Percentiles rank a stretch among this genome's conserved stretches.
Evolutionary conservation across 331 rosid species (phyloP).

Genomic region (Malus hybrid): DNA sequence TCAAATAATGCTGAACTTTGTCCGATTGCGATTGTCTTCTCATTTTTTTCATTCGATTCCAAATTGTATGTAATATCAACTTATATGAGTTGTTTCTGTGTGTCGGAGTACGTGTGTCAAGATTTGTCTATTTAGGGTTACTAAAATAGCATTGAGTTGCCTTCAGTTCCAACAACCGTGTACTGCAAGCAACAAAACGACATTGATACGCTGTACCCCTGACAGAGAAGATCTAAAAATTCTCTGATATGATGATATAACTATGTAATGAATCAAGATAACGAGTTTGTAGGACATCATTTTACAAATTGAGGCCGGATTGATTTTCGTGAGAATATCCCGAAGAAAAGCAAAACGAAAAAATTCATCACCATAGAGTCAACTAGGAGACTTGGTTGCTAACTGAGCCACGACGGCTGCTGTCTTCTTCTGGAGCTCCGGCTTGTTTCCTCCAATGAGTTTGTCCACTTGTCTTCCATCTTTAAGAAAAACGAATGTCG

Average conservation of each 20-base stretch:
- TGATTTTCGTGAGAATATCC: background rate
- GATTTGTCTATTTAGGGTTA: background rate
- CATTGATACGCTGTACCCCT: no score
- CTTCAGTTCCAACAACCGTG: background rate
- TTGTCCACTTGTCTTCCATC: conserved; percentile 33
- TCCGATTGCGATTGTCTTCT: background rate
- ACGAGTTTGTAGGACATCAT: background rate
- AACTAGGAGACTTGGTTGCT: conserved; percentile 3
- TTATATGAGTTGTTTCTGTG: background rate
- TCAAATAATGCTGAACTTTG: background rate
- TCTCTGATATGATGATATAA: background rate
- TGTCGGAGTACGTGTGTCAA: background rate
- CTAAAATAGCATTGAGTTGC: background rate
- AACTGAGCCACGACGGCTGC: conserved; percentile 22
- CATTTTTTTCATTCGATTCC: background rate
- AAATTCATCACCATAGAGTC: background rate
- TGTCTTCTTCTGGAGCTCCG: conserved; percentile 22
- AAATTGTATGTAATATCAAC: background rate
- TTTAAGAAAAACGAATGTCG: conserved; percentile 29
- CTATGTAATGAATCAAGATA: background rate
- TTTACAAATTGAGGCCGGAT: background rate
- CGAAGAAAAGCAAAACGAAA: background rate
- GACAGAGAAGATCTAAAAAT: background rate
- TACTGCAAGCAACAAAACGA: background rate
- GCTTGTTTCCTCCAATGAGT: conserved; percentile 27